Base-by-base conservation (phyloP, 257 asterid genomes). In the Gardenia jasminoides region DNA sequence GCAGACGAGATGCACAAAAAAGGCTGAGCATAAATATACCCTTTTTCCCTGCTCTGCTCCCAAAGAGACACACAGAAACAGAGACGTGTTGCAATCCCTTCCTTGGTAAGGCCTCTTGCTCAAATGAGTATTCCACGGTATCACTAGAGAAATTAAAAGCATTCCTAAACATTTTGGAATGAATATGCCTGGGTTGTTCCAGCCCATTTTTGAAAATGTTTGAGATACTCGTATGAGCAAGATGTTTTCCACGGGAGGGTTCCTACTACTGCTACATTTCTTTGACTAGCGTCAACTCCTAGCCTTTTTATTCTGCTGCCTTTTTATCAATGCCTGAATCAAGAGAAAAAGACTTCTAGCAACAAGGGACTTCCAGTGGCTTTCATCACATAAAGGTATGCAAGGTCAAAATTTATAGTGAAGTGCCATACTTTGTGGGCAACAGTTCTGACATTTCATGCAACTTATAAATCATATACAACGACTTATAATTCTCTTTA, bases 101-200 rank as follows among this genome's bases (percentile, higher is more conserved):
- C 79, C 83, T 74, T 62, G 71, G 83, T 41, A 68, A 81, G 26
- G 73, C 80, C 77, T 84, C 75, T 81, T 81, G 83, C 77, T 81
- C 76, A 76, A 78, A 81, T 84, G 85, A 84, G 79, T 85, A 85
- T 80, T 85, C 83, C 83, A 81, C 81, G 20, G 59, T 78, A 41
- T 58, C 71, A 52, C 48, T 26, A 9, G 71, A 78, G 36, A 73
- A 65, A 67, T 24, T 47, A 30, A 66, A 47, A 50, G 12, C 11
- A 3, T 73, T 30, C 26, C 12, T 2, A 3, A 39, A 36, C 24
- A 10, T 59, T 10, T 11, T 6, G 20, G 24, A 65, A 17, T 48
- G 44, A 33, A n/a, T 65, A 46, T 11, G 66, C 22, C 26, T 17
- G 52, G 17, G 62, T 28, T 68, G 26, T 71, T 64, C 43, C 17